phyloP scores from a whole-genome alignment of 306 rosid genomes.

The Rosa multiflora region DNA sequence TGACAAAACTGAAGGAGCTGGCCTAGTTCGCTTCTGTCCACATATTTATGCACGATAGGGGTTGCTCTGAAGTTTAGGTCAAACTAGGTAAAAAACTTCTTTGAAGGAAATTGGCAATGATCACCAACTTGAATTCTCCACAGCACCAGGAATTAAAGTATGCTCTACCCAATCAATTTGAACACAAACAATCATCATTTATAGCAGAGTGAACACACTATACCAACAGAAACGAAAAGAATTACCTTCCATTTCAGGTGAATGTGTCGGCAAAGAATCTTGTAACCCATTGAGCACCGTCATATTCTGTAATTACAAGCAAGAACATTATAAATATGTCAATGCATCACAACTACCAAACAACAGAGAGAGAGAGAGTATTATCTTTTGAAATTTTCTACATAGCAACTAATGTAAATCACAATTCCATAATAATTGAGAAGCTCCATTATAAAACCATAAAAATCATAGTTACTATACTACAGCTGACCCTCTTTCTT shows the following conservation, averaged over 20 bases:
- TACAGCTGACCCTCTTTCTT: not conserved
- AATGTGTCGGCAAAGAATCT: constrained; percentile 18
- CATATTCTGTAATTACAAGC: constrained; percentile 47
- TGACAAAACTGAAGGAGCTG: not conserved
- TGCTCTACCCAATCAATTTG: not conserved
- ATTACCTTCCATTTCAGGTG: constrained; percentile 52
- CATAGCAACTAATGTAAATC: not conserved
- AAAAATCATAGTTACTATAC: not conserved
- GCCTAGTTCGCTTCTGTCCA: not conserved
- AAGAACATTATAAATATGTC: not conserved
- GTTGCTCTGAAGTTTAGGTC: not conserved
- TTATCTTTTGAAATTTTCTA: not conserved
- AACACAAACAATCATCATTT: not conserved
- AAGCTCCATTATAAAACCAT: not conserved
- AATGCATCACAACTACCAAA: not conserved
- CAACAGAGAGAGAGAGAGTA: not conserved
- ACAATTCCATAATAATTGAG: not conserved
- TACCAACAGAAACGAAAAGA: constrained; percentile 12
- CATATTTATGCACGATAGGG: not conserved
- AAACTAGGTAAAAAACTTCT: not conserved
- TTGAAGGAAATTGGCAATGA: not conserved
- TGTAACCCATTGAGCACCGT: constrained; percentile 30
- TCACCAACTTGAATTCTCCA: not conserved
- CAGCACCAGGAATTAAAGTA: not conserved
- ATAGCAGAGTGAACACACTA: not conserved